Evolutionary conservation across 179 eudicot species (phyloP).

Genomic region (Beta macrorhiza): DNA sequence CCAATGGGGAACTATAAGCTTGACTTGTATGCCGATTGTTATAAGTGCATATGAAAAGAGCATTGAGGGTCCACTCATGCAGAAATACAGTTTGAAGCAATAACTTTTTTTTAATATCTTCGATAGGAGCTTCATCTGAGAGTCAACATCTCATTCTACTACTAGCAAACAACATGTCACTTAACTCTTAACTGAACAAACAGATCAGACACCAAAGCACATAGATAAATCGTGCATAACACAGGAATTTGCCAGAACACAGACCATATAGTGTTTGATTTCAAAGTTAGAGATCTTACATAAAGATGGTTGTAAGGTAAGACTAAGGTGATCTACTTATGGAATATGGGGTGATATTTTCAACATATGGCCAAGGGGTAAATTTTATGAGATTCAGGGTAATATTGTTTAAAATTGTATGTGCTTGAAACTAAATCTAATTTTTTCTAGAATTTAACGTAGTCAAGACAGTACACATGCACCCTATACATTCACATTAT

Average conservation of each 20-base stretch:
- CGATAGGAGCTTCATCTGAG: too few species aligned
- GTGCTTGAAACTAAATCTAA: background rate
- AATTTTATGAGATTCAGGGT: background rate
- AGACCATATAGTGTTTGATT: background rate
- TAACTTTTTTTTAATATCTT: too few species aligned
- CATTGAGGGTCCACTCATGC: background rate
- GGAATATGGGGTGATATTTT: background rate
- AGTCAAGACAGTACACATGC: background rate
- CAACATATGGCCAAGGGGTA: background rate
- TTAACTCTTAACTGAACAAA: background rate
- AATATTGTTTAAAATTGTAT: background rate
- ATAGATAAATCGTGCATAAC: background rate
- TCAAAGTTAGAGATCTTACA: background rate
- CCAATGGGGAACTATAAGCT: background rate
- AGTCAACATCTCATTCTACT: too few species aligned
- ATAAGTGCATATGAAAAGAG: background rate
- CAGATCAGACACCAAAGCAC: background rate
- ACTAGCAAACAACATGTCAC: background rate
- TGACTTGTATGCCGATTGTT: background rate
- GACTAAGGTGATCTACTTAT: background rate
- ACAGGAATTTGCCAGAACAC: background rate
- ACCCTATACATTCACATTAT: background rate
- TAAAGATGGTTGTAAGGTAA: background rate
- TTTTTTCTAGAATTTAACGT: background rate
- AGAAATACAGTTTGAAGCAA: background rate